These are phyloP conservation scores for Clonostachys sp. DNA, from an alignment of 2,329 filamentous ascomycete genomes.

Conservation along the genomic window DNA sequence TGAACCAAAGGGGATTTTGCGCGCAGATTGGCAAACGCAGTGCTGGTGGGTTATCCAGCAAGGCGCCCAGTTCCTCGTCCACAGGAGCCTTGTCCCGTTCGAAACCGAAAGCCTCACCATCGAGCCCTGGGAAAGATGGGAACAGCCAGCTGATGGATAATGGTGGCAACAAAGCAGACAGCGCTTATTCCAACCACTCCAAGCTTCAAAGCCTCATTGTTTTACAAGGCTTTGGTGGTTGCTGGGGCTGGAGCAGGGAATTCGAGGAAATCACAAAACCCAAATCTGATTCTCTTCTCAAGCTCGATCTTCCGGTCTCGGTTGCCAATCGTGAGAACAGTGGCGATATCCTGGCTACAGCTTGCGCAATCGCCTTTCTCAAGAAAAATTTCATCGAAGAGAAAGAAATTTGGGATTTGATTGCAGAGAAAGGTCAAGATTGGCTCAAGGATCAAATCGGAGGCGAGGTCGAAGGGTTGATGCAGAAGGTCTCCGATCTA, in stretches of 20 bases:
- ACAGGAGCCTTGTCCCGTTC: too few species aligned
- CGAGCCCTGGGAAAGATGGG: background rate
- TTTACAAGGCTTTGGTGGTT: slow-evolving; percentile 38
- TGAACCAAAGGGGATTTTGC: too few species aligned
- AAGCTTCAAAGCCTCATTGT: slow-evolving; percentile 33
- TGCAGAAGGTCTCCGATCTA: background rate
- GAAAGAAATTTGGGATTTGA: slow-evolving; percentile 58
- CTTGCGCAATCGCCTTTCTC: slow-evolving; percentile 27
- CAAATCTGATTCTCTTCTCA: background rate
- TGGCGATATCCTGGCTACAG: slow-evolving; percentile 15
- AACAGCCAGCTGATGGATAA: background rate
- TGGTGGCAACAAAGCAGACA: background rate
- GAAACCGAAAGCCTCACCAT: too few species aligned
- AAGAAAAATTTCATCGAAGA: slow-evolving; percentile 35
- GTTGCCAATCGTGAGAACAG: background rate
- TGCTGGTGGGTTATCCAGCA: too few species aligned
- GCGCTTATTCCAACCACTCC: background rate
- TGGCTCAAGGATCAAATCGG: slow-evolving; percentile 34
- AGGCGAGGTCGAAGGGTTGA: background rate
- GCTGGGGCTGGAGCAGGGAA: slow-evolving; percentile 18
- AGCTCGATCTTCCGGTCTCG: slow-evolving; percentile 3
- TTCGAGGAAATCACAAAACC: slow-evolving; percentile 19
- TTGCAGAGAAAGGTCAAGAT: slow-evolving; percentile 53
- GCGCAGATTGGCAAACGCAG: too few species aligned
- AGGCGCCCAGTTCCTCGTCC: too few species aligned